Conservation (phyloP, 2,329 filamentous ascomycete genomes). For the Pestalotiopsis sp. region DNA sequence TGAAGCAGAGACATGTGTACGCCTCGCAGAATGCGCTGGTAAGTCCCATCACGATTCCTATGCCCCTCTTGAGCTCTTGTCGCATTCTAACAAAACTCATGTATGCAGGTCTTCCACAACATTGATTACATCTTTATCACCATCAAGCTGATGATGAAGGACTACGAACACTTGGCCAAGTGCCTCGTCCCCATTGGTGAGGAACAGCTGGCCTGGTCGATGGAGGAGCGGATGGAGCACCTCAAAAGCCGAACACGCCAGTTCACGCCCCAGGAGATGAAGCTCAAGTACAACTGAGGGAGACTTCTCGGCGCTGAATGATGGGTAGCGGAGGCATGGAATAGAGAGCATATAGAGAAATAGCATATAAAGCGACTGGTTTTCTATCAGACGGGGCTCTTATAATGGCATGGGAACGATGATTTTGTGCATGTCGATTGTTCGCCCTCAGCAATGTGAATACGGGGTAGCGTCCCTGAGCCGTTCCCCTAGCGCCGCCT, state of each 20-base stretch:
- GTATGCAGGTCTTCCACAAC: slow-evolving; percentile 63
- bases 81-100: neutral
- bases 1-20: slow-evolving; percentile 70
- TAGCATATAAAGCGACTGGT: neutral
- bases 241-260: slow-evolving; percentile 64
- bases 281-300: slow-evolving; percentile 44
- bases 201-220: slow-evolving; percentile 63
- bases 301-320: neutral
- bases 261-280: slow-evolving; percentile 68
- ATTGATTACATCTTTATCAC: slow-evolving; percentile 83
- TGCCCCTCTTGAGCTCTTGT: neutral
- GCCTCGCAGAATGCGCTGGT: slow-evolving; percentile 64
- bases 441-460: too few species aligned
- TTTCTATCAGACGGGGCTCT: too few species aligned
- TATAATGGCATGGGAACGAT: too few species aligned
- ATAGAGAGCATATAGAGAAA: neutral
- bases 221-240: slow-evolving; percentile 64
- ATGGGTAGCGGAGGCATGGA: neutral
- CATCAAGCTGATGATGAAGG: slow-evolving; percentile 65
- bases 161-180: slow-evolving; percentile 69
- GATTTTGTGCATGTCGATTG: too few species aligned
- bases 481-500: neutral
- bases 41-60: neutral
- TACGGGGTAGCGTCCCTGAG: neutral
- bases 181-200: slow-evolving; percentile 75